phyloP scores from a whole-genome alignment of 805 yeast species.

The Spathaspora boniae region DNA sequence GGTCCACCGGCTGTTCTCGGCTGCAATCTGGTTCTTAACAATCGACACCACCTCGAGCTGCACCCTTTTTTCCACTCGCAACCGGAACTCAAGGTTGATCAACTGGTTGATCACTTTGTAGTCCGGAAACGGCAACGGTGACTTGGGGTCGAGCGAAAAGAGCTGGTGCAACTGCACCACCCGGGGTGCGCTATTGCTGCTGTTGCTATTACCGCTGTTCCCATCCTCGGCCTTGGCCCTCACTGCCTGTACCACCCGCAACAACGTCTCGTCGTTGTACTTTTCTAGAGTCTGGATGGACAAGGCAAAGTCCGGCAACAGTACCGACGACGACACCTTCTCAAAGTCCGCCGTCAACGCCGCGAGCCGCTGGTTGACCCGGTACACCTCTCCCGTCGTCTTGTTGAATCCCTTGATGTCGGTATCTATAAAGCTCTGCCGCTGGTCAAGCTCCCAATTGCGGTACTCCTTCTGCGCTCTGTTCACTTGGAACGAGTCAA shows the following conservation, averaged over 20 bases:
- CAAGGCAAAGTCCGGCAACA: slow-evolving; percentile 25
- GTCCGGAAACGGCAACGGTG: slow-evolving; percentile 25
- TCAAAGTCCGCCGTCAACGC: slow-evolving; percentile 21
- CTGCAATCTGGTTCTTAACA: slow-evolving; percentile 27
- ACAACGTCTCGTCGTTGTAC: slow-evolving; percentile 19
- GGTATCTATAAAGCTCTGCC: slow-evolving; percentile 17
- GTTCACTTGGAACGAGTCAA: slow-evolving; percentile 35
- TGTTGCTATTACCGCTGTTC: too few species aligned
- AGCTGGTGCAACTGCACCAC: slow-evolving; percentile 15
- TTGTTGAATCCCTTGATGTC: slow-evolving; percentile 29
- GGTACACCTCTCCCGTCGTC: slow-evolving; percentile 25
- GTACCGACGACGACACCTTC: slow-evolving; percentile 16
- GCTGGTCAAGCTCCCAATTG: slow-evolving; percentile 22
- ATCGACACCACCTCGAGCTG: slow-evolving; percentile 32
- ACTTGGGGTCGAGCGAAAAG: slow-evolving; percentile 25
- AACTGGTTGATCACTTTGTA: slow-evolving; percentile 25
- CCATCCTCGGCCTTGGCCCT: background rate
- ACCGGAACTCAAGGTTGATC: slow-evolving; percentile 30
- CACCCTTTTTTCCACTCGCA: slow-evolving; percentile 29
- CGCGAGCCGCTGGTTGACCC: slow-evolving; percentile 23
- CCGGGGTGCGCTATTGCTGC: slow-evolving; percentile 8
- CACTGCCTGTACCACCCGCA: slow-evolving; percentile 10
- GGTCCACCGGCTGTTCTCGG: slow-evolving; percentile 34
- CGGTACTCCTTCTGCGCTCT: slow-evolving; percentile 28
- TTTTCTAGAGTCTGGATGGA: slow-evolving; percentile 26